Conservation (phyloP, 331 rosid species). For the Quercus lobata region DNA sequence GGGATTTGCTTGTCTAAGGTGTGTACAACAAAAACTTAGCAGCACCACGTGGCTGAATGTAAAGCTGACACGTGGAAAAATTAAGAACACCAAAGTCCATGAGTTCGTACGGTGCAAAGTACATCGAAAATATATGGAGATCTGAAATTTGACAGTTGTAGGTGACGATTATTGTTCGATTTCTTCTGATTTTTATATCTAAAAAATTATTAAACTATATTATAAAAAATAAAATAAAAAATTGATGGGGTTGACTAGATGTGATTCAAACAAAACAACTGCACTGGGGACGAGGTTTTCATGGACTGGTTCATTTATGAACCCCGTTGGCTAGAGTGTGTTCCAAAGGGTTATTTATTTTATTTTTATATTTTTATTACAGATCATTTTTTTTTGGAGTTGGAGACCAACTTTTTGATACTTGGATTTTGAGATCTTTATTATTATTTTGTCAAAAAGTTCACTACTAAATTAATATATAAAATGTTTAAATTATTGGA, state of each 20-base stretch:
- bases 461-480: background rate
- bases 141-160: background rate
- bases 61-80: slow-evolving; percentile 1
- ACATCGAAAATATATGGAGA: background rate
- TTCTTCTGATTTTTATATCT: background rate
- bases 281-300: background rate
- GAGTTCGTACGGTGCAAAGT: slow-evolving; percentile 20
- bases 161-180: background rate
- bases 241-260: background rate
- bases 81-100: too few relatives aligned
- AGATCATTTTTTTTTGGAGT: background rate
- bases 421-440: background rate
- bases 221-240: too few relatives aligned
- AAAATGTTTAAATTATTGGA: too few relatives aligned
- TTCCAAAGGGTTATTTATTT: background rate
- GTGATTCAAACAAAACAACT: background rate
- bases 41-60: slow-evolving; percentile 21
- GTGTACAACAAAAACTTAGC: slow-evolving; percentile 13
- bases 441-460: background rate
- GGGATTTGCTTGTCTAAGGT: slow-evolving; percentile 28
- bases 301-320: background rate
- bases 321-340: background rate
- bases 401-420: background rate
- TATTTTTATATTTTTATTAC: background rate
- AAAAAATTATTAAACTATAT: background rate